Evolutionary conservation across 352 stramenopile species (phyloP), one percentile per base, ranked within the genome.

Genomic region (Phytophthora palmivora): DNA sequence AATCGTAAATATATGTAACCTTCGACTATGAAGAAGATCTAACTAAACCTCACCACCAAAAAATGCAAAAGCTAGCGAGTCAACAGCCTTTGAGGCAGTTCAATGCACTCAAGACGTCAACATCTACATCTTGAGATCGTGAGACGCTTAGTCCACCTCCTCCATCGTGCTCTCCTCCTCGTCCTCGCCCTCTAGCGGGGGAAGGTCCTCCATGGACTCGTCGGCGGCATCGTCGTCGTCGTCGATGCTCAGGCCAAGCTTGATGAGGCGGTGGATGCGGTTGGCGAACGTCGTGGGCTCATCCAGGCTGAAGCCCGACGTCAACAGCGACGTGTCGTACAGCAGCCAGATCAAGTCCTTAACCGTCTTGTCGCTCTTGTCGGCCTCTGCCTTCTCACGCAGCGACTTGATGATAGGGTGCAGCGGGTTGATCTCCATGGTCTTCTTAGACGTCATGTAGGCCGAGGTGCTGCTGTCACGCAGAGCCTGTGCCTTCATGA

Each of bases 361-460:
- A 22, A 99, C 97, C 46, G 97, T 99, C 94, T 99, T 99, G 84
- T 99, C 97, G 70, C 78, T 96, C 82, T 99, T 97, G 81, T 99
- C 97, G 18, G 96, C 97, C 57, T 99, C 96, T 5, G 97, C 96
- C 91, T 99, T 99, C 67, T 99, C 96, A 56, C 96, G 90, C 47
- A 99, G 89, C 43, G 96, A 96, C 77, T 95, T 96, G 77, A 99
- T 98, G 80, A 99, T 99, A 33, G 97, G 94, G 88, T 99, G 98
- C 51, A 90, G 79, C 11, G 97, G 97, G 91, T 99, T 99, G 89
- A 99, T 98, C 84, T 99, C 98, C 95, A 99, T 98, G 44, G 97
- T 99, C 94, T 99, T 99, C 95, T 99, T 99, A 47, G 96, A 99
- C 33, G 85, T 91, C 98, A 99, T 99, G 95, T 99, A 99, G 34